Percentiles rank a stretch among this genome's conserved stretches.
phyloP scores from a whole-genome alignment of 306 rosid genomes.

The Quercus mongolica region DNA sequence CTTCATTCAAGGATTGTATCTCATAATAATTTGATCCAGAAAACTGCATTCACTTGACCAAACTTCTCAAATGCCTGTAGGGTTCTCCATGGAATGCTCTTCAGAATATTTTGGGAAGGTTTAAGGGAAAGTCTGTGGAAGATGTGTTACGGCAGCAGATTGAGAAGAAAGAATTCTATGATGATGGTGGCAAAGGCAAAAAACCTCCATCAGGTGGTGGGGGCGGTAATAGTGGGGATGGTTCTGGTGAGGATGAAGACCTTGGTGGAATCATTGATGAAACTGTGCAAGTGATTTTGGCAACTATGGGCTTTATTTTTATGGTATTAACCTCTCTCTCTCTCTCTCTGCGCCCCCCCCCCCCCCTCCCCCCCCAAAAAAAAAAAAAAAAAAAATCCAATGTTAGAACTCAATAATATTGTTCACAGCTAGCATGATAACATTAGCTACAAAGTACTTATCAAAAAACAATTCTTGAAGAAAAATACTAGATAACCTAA shows the following conservation, averaged over 20 bases:
- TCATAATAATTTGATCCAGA: neutral
- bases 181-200: constrained; percentile 41
- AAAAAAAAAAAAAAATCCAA: neutral
- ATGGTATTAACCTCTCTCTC: constrained; percentile 45
- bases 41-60: constrained; percentile 1
- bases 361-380: neutral
- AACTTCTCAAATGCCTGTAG: constrained; percentile 26
- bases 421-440: too few relatives aligned
- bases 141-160: constrained; percentile 58
- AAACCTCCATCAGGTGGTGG: constrained; percentile 42
- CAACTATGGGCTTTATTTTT: constrained; percentile 63
- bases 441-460: too few relatives aligned
- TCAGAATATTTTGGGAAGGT: constrained; percentile 44
- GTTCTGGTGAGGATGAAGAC: constrained; percentile 55
- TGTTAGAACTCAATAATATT: too few relatives aligned
- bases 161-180: constrained; percentile 43
- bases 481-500: too few relatives aligned
- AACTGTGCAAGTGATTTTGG: constrained; percentile 61
- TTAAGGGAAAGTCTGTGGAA: constrained; percentile 61
- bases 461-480: too few relatives aligned
- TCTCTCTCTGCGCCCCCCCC: neutral
- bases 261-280: constrained; percentile 54
- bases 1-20: neutral
- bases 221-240: constrained; percentile 14
- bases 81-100: constrained; percentile 46